These are phyloP conservation scores for Beauveria caledonica DNA, from an alignment of 2,329 filamentous ascomycete species.

Conservation along the genomic window DNA sequence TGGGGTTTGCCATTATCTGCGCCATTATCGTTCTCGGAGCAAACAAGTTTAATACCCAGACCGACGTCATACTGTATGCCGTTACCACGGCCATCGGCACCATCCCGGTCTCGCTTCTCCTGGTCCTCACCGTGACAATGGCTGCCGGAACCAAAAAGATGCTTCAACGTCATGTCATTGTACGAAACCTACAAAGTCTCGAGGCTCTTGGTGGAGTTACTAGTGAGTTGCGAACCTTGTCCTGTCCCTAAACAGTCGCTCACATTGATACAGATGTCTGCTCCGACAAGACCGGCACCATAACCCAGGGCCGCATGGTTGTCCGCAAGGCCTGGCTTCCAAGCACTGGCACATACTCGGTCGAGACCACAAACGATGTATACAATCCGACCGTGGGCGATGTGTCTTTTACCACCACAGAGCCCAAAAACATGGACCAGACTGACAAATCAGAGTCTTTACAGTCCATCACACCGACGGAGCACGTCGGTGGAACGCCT, in stretches of 20 bases:
- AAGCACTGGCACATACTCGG: slow-evolving; percentile 24
- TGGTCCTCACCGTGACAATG: slow-evolving; percentile 48
- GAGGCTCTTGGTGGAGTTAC: slow-evolving; percentile 43
- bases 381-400: slow-evolving; percentile 21
- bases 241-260: background rate
- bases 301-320: slow-evolving; percentile 25
- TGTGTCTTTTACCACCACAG: slow-evolving; percentile 12
- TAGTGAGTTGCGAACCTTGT: slow-evolving; percentile 24
- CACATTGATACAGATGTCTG: slow-evolving; percentile 18
- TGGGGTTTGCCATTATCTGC: slow-evolving; percentile 42
- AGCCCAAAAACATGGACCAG: slow-evolving; percentile 14
- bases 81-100: slow-evolving; percentile 35
- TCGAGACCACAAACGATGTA: slow-evolving; percentile 22
- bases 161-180: slow-evolving; percentile 39
- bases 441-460: slow-evolving; percentile 12
- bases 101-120: slow-evolving; percentile 36
- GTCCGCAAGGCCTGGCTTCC: slow-evolving; percentile 25
- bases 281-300: slow-evolving; percentile 28
- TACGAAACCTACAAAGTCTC: slow-evolving; percentile 37
- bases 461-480: slow-evolving; percentile 24
- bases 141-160: slow-evolving; percentile 40
- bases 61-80: slow-evolving; percentile 29
- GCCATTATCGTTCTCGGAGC: slow-evolving; percentile 31
- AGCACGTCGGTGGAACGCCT: slow-evolving; percentile 27
- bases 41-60: slow-evolving; percentile 27